Evolutionary conservation across 352 stramenopile genomes (phyloP), one percentile per base, ranked within the genome.

Genomic region (Phytophthora pluvialis): DNA sequence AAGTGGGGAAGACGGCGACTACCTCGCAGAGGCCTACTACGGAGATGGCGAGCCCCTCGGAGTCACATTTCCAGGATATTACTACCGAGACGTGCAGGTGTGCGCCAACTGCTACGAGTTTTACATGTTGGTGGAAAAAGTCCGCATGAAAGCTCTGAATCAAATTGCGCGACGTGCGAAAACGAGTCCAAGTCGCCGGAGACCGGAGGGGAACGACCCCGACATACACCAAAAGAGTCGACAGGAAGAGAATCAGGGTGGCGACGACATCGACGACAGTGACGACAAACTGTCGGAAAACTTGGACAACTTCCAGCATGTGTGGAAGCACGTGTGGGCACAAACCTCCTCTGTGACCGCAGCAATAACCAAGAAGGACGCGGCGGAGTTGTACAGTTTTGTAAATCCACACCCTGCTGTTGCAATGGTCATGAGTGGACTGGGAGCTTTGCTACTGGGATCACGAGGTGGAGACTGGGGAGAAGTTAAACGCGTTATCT

Each of bases 311-410:
- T 51, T 69, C 12, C 59, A 65, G 12, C 40, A 68, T 6, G 61
- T 84, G 4, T 89, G 74, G 75, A 59, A 76, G 11, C 50, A 68
- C 1, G 49, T 79, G 0, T 91, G 77, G 81, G 56, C 16, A 0
- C 73, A 86, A 21, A 74, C 73, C 8, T 35, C 59, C 21, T 57
- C 25, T 6, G 52, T 86, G 3, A 46, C 66, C 9, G 44, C 48
- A 26, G 54, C 31, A 28, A 77, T 86, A 18, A 73, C 83, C 18
- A 93, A 93, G 50, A 81, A 80, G 12, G 88, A 95, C 39, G 66
- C 85, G 0, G 88, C 86, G 0, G 88, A 96, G 59, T 52, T 96
- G 5, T 88, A 90, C 49, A 95, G 85, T 60, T 94, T 94, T 55
- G 70, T 86, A 3, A 90, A 78, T 29, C 88, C 88, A 1, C 87